A percentile compares a stretch with the other conserved stretches of the same genome.
These are phyloP conservation scores for Blastobotrys capitulatus DNA, from an alignment of 1,139 yeast genomes.

Conservation along the genomic window DNA sequence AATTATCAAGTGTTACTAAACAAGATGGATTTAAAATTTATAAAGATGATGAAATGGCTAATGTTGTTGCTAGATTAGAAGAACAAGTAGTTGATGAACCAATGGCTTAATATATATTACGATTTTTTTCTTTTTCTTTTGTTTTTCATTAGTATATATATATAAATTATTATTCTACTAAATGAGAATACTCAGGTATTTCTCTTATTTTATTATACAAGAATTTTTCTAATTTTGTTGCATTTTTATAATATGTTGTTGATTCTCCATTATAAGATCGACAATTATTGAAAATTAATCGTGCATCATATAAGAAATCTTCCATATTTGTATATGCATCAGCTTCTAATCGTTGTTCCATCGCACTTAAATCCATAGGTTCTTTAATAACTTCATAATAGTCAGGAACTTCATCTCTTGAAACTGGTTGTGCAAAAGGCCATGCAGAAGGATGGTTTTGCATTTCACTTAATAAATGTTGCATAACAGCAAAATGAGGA, in stretches of 20 bases:
- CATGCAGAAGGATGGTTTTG: slow-evolving; percentile 97
- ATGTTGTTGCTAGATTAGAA: slow-evolving; percentile 67
- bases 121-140: background rate
- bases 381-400: slow-evolving; percentile 94
- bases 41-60: slow-evolving; percentile 76
- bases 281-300: slow-evolving; percentile 84
- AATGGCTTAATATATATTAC: slow-evolving; percentile 3
- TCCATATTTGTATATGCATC: slow-evolving; percentile 89
- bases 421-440: slow-evolving; percentile 95
- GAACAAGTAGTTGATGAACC: slow-evolving; percentile 57
- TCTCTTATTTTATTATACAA: slow-evolving; percentile 77
- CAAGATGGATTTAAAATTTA: slow-evolving; percentile 86
- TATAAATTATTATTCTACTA: slow-evolving; percentile 37
- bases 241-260: slow-evolving; percentile 44
- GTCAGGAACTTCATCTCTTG: slow-evolving; percentile 90
- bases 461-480: slow-evolving; percentile 76
- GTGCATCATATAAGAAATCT: slow-evolving; percentile 84
- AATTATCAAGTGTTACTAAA: slow-evolving; percentile 85
- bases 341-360: slow-evolving; percentile 90
- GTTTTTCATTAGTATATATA: too few species aligned
- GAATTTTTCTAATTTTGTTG: slow-evolving; percentile 86
- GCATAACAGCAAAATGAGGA: slow-evolving; percentile 93
- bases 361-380: slow-evolving; percentile 97
- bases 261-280: slow-evolving; percentile 30
- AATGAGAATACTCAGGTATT: slow-evolving; percentile 62